Evolutionary conservation across 2,329 filamentous ascomycete genomes (phyloP).

Genomic region (Fusarium nodosum): DNA sequence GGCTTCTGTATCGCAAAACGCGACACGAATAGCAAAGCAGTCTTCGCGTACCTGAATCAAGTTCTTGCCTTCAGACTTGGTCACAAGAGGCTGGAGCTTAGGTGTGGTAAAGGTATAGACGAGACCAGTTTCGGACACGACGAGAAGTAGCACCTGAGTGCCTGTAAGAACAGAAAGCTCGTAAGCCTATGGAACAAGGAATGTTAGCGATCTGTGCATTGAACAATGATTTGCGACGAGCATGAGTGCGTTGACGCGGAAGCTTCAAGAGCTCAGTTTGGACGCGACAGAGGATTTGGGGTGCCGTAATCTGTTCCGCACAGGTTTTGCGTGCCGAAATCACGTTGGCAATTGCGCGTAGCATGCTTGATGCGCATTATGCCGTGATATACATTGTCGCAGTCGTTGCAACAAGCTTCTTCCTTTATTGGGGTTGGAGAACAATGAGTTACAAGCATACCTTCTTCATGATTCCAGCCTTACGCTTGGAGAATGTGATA

Average conservation of each 20-base stretch:
- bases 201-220: slow-evolving; percentile 39
- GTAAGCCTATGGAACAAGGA: slow-evolving; percentile 77
- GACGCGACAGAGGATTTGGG: slow-evolving; percentile 26
- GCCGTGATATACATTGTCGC: neutral
- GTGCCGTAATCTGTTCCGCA: neutral
- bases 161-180: slow-evolving; percentile 97
- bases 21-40: neutral
- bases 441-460: slow-evolving; percentile 65
- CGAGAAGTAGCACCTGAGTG: slow-evolving; percentile 95
- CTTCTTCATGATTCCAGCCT: slow-evolving; percentile 99
- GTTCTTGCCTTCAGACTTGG: slow-evolving; percentile 99
- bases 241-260: slow-evolving; percentile 5
- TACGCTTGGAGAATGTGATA: slow-evolving; percentile 99
- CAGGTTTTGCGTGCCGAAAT: neutral
- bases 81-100: slow-evolving; percentile 97
- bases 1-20: neutral
- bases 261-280: slow-evolving; percentile 8
- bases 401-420: slow-evolving; percentile 6
- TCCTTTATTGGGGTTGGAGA: slow-evolving; percentile 3
- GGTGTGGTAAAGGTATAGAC: slow-evolving; percentile 99
- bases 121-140: slow-evolving; percentile 96
- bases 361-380: slow-evolving; percentile 6
- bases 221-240: slow-evolving; percentile 1
- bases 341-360: slow-evolving; percentile 5
- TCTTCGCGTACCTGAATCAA: slow-evolving; percentile 85